Conservation (phyloP, 306 rosid genomes). For the Hippophae rhamnoides region DNA sequence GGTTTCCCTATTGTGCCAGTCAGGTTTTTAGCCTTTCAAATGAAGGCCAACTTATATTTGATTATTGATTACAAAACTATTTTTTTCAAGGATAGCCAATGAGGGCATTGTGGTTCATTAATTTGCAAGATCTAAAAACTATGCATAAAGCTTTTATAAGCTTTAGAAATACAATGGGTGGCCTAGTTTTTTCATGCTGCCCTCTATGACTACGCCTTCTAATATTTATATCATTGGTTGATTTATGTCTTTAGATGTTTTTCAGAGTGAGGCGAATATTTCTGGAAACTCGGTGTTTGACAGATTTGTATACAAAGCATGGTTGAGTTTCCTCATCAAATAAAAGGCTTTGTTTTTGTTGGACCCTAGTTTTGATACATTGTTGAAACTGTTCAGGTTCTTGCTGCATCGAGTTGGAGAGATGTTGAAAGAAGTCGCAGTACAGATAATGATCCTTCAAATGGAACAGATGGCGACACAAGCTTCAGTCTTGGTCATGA, state of each 20-base stretch:
- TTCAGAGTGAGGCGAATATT: no score
- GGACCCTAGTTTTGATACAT: conserved; percentile 12
- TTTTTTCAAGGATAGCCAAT: no score
- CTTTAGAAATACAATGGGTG: no score
- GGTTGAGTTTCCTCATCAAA: neutral
- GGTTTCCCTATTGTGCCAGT: neutral
- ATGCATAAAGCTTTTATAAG: no score
- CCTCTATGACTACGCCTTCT: neutral
- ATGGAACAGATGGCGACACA: conserved; percentile 47
- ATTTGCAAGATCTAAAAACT: no score
- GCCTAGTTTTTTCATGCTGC: no score
- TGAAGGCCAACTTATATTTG: neutral
- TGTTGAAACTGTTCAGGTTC: conserved; percentile 48
- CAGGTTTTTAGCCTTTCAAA: neutral
- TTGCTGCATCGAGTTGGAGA: conserved; percentile 67
- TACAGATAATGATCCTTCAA: conserved; percentile 38
- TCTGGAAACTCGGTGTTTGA: no score
- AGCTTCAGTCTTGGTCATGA: conserved; percentile 47
- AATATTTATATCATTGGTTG: neutral
- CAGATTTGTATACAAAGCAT: no score
- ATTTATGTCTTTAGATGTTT: neutral
- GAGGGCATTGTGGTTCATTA: no score
- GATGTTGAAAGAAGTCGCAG: conserved; percentile 28
- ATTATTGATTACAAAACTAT: no score
- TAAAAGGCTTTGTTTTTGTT: neutral